Evolutionary conservation across 352 stramenopile genomes (phyloP).

Genomic region (Phytopythium montanum): DNA sequence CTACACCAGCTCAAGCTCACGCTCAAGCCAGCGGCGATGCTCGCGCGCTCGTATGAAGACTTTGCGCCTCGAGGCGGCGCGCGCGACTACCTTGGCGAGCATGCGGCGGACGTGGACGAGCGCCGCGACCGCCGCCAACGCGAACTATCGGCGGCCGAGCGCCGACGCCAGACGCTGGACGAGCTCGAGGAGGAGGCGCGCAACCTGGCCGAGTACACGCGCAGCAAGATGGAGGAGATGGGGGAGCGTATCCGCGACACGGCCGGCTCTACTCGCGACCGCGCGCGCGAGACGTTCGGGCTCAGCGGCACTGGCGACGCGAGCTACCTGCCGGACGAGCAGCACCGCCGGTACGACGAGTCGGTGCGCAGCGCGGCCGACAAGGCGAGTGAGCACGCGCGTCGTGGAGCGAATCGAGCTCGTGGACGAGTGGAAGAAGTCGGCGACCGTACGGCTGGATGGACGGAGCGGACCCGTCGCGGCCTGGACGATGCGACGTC

Average conservation of each 20-base stretch:
- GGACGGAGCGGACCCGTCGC: neutral
- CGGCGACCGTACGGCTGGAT: constrained; percentile 8
- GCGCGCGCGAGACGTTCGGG: neutral
- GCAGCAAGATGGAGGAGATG: constrained; percentile 42
- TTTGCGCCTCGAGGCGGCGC: constrained; percentile 6
- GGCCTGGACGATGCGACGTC: neutral
- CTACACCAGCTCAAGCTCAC: too few species aligned
- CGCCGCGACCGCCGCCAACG: neutral
- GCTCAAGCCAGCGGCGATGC: constrained; percentile 6
- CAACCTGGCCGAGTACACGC: constrained; percentile 40
- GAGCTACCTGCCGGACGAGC: neutral
- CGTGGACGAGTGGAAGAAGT: constrained; percentile 8
- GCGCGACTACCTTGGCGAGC: constrained; percentile 2
- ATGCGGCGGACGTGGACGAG: neutral
- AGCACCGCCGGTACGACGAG: constrained; percentile 3
- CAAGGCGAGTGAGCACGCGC: constrained; percentile 28
- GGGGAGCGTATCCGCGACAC: constrained; percentile 36
- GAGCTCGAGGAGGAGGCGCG: constrained; percentile 37
- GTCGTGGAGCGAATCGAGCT: constrained; percentile 22
- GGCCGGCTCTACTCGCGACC: constrained; percentile 4
- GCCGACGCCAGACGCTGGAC: constrained; percentile 25
- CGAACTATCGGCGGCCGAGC: constrained; percentile 1
- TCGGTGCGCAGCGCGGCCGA: constrained; percentile 22
- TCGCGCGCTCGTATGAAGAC: constrained; percentile 13
- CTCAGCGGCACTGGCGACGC: neutral